Conservation (phyloP, 768 basidiomycete genomes). For the Auricularia sp. region DNA sequence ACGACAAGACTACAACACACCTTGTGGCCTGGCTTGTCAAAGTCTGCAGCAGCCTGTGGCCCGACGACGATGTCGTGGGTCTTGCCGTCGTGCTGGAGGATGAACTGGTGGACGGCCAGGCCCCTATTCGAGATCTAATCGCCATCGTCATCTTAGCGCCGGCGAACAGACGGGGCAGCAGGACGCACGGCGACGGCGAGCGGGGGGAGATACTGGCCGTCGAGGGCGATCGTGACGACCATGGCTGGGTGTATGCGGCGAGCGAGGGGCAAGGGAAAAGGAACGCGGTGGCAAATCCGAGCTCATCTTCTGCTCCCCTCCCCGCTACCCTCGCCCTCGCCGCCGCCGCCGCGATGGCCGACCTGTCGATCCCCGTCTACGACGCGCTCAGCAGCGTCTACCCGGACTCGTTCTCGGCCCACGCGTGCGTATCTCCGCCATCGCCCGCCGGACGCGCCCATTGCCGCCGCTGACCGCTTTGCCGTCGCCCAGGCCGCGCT, state of each 20-base stretch:
- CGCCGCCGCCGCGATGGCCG: background rate
- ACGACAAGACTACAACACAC: background rate
- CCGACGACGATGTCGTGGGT: conserved; percentile 71
- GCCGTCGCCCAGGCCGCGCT: conserved; percentile 31
- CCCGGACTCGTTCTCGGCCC: conserved; percentile 41
- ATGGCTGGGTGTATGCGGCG: background rate
- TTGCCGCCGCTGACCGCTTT: background rate
- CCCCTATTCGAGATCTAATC: conserved; percentile 54
- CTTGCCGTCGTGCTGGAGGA: conserved; percentile 60
- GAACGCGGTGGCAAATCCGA: background rate
- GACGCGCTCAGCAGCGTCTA: conserved; percentile 48
- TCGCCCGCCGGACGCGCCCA: background rate
- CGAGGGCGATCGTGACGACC: background rate
- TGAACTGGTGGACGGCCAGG: conserved; percentile 56
- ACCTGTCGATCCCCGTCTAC: conserved; percentile 49
- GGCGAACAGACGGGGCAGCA: background rate
- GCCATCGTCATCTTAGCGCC: conserved; percentile 1
- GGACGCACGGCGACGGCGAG: background rate
- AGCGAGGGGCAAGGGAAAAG: background rate
- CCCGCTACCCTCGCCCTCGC: background rate
- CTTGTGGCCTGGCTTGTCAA: conserved; percentile 36
- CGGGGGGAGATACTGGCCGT: background rate
- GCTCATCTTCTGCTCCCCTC: background rate
- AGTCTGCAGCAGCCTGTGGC: conserved; percentile 51
- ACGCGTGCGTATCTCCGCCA: conserved; percentile 26